phyloP scores from a whole-genome alignment of 2,329 filamentous ascomycete species.

The Emydomyces testavorans region DNA sequence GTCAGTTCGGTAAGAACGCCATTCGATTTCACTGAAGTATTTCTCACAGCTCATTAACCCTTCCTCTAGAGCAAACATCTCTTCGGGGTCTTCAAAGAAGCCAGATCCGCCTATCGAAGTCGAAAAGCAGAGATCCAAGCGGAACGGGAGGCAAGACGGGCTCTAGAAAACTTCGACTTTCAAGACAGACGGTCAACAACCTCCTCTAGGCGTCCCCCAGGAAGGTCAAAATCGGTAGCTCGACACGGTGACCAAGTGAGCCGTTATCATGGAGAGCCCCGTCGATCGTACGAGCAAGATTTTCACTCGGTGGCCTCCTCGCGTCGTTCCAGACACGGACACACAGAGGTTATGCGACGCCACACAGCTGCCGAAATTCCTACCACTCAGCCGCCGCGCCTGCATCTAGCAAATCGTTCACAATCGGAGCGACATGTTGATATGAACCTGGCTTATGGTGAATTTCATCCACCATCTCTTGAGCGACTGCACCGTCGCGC shows the following conservation, averaged over 20 bases:
- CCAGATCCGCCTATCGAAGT: slow-evolving; percentile 74
- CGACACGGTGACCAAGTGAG: slow-evolving; percentile 22
- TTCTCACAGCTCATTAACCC: slow-evolving; percentile 12
- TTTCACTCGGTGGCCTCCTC: slow-evolving; percentile 19
- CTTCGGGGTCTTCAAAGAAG: slow-evolving; percentile 82
- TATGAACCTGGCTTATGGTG: slow-evolving; percentile 85
- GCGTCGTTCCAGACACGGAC: slow-evolving; percentile 14
- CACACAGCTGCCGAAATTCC: slow-evolving; percentile 30
- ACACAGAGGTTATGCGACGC: slow-evolving; percentile 24
- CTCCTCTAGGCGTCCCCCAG: slow-evolving; percentile 31
- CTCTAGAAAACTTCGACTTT: slow-evolving; percentile 41
- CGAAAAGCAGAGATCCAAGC: slow-evolving; percentile 72
- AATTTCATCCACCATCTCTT: slow-evolving; percentile 55
- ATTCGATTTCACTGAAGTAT: slow-evolving; percentile 15
- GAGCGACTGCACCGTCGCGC: slow-evolving; percentile 36
- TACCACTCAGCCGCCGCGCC: slow-evolving; percentile 5
- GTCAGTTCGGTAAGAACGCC: slow-evolving; percentile 61
- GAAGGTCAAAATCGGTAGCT: slow-evolving; percentile 28
- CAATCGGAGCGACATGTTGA: slow-evolving; percentile 46
- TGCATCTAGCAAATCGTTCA: slow-evolving; percentile 18
- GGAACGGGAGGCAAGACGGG: slow-evolving; percentile 50
- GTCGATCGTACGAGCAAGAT: slow-evolving; percentile 25
- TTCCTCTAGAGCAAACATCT: slow-evolving; percentile 67
- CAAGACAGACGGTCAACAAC: slow-evolving; percentile 38
- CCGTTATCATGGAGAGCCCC: slow-evolving; percentile 19